Base-by-base conservation (phyloP, 2,329 filamentous ascomycete species). In the Esteya vermicola region DNA sequence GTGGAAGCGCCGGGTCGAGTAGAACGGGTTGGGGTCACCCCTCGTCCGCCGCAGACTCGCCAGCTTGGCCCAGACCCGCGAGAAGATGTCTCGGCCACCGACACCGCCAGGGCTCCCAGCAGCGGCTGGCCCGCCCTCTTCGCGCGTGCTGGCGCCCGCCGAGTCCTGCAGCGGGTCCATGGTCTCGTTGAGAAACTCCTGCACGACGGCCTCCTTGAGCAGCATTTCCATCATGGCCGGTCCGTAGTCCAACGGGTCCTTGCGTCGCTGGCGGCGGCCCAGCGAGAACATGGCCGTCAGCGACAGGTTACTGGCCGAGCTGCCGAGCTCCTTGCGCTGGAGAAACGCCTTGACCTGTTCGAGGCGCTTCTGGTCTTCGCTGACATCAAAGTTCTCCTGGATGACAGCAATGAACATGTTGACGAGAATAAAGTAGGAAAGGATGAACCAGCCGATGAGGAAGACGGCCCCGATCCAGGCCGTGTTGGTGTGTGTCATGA, bases 391-490 rank as follows among this genome's bases (percentile, higher is more conserved):
- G 54, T 94, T 98, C 56, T 98, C 91, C 58, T 98, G 91, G 48
- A 98, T 98, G 62, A 98, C 91, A 68, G 91, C 91, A 83, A 98
- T 96, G 67, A 98, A 98, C 91, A 98, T 98, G 55, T 96, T 98
- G 64, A 98, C 64, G 45, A 96, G 74, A 61, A 98, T 93, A 56
- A 96, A 89, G 58, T 93, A 95, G 6, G 86, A 73, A 33, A 98
- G 70, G 42, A 94, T 91, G 59, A 94, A 96, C 91, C 91, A 98
- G 49, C 88, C 72, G 47, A 95, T 85, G 50, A 94, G 70, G 51
- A 98, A 95, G 1, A 84, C 70, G 9, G 89, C 86, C 9, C 84
- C 86, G 42, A 96, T 86, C 89, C 91, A 96, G 9, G 83, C 74
- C n/a, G 84, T 93, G 30, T 78, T 68, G 48, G 68, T 75, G 6